Evolutionary conservation across 176 grass and related monocot genomes (phyloP), one percentile per base, ranked within the genome.

Genomic region (Cenchrus purpureus): DNA sequence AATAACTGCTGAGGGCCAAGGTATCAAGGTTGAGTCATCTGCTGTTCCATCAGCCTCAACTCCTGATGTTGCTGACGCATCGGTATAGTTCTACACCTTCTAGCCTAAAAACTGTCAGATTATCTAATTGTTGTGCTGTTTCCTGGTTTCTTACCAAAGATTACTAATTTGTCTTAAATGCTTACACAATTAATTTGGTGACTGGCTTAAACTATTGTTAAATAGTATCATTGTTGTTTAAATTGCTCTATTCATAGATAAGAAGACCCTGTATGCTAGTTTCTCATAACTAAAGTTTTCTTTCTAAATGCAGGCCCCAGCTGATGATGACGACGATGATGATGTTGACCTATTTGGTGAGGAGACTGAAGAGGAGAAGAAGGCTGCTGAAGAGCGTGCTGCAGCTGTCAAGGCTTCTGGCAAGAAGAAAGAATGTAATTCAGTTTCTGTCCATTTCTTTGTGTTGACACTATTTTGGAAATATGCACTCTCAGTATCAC

Each of bases 371-470:
- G 95, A 97, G 84, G 95, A 97, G 86, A 94, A 90, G 86, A 91
- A 91, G 86, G 92, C 92, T 69, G 90, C 92, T 87, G 90, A 91
- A 68, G 88, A 82, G 60, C 90, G 90, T 58, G 95, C 89, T 69
- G 92, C 88, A 0, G 84, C 88, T 86, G 83, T 71, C 9, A 97
- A 97, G 91, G 88, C 95, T 50, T 89, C 92, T 76, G 12, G 76
- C 34, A 97, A 97, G 90, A 97, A 97, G 95, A 97, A 97, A 72
- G 95, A 97, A 82, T 87, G 95, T 97, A 89, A 82, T 88, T 66
- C 22, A 40, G 37, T 40, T 40, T 40, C 3, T 40, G 3, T 40
- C 37, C 37, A 40, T 40, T 4, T 40, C 37, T 40, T 40, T 40
- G 37, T 40, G 37, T 40, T 14, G 12, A 10, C 0, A 55, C 2